phyloP scores from a whole-genome alignment of 208 protist genomes.

The Novymonas esmeraldas region DNA sequence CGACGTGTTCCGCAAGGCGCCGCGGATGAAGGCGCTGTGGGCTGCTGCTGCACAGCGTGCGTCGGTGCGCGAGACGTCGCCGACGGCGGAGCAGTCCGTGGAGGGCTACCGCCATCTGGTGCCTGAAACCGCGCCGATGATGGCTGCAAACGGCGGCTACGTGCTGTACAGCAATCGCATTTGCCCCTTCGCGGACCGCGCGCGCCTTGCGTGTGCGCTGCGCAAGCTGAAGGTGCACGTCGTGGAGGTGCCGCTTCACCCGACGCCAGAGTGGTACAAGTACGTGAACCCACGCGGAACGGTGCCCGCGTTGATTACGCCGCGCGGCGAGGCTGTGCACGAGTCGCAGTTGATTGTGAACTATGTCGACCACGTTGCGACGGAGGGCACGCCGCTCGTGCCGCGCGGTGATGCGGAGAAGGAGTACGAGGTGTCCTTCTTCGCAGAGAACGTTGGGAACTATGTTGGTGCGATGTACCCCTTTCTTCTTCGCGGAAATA shows the following conservation, averaged over 20 bases:
- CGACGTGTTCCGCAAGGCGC: conserved; percentile 71
- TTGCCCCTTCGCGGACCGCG: conserved; percentile 69
- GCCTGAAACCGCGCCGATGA: conserved; percentile 40
- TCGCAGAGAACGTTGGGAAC: conserved; percentile 36
- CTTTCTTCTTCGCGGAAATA: conserved; percentile 18
- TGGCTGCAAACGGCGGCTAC: conserved; percentile 32
- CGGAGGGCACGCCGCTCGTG: conserved; percentile 30
- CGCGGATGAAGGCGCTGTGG: conserved; percentile 62
- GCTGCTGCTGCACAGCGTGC: conserved; percentile 46
- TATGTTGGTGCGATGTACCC: conserved; percentile 33
- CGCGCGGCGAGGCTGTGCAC: conserved; percentile 55
- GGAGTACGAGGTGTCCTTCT: conserved; percentile 55
- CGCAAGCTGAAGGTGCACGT: conserved; percentile 38
- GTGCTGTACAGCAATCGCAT: conserved; percentile 58
- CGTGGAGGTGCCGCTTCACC: conserved; percentile 53
- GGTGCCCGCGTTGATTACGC: conserved; percentile 63
- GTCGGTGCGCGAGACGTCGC: conserved; percentile 51
- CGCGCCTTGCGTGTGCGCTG: conserved; percentile 51
- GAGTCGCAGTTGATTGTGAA: conserved; percentile 67
- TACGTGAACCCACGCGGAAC: conserved; percentile 67
- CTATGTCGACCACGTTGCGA: conserved; percentile 53
- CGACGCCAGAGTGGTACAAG: conserved; percentile 63
- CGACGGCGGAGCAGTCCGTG: conserved; percentile 45
- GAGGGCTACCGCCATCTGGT: conserved; percentile 39
- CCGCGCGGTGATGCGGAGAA: conserved; percentile 45